Base-by-base conservation (phyloP, 1,284 basidiomycete species). In the Moniliella sp. region DNA sequence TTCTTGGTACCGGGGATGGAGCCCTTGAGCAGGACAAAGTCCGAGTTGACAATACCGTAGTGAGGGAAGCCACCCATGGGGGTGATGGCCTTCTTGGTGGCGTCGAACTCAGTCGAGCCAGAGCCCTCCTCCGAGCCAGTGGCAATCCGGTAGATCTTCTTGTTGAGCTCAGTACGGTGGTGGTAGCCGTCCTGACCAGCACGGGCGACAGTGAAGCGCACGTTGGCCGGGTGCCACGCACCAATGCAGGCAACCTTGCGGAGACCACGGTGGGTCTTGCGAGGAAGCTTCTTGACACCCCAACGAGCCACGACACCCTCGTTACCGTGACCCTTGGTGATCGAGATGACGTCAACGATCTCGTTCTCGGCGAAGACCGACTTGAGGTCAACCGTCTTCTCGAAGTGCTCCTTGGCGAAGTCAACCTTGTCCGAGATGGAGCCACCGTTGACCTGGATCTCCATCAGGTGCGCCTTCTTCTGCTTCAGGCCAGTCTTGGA, bases 401-500 rank as follows among this genome's bases (percentile, higher is more conserved):
- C 91, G 58, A 99, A 97, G 64, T 94, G 70, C 33, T 74, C 75
- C 56, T 86, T 77, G 48, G 86, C 81, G 58, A 78, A 97, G 63
- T 86, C 80, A 64, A 97, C 86, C 73, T 99, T 99, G 72, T 97
- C 88, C 28, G 83, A 72, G 48, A 94, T 65, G 27, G 78, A 80
- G 43, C 91, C 91, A 66, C 91, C 91, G 69, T 99, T 97, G 62
- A 99, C 75, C 68, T 99, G 88, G 64, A 99, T 88, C 72, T 99
- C 91, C 86, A 94, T 94, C 35, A 99, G 72, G 69, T 99, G 88
- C 23, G 88, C 88, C 74, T 88, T 97, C 81, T 97, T 97, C 70
- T 97, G 91, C 61, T 72, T 73, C 55, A 97, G 76, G 61, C 84
- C 82, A 25, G 91, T 99, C 74, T 91, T 86, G 69, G 79, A 75